Conservation (phyloP, 192 early-diverging fungal genomes). For the Powellomyces hirtus region DNA sequence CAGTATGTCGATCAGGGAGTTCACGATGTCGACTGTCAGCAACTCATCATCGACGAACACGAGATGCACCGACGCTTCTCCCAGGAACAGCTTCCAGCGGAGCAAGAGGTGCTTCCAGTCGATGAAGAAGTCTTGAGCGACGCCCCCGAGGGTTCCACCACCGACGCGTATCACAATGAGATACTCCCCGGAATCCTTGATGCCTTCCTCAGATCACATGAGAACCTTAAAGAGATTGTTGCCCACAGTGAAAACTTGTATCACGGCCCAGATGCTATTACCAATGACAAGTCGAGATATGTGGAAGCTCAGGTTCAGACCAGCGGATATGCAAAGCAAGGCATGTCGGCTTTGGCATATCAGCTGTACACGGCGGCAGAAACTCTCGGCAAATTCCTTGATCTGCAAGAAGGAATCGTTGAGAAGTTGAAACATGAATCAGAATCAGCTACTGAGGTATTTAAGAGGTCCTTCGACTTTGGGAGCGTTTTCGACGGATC, state of each 20-base stretch:
- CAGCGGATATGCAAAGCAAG: slow-evolving; percentile 22
- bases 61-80: too few species aligned
- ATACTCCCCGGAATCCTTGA: slow-evolving; percentile 13
- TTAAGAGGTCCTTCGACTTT: not conserved
- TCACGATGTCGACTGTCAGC: too few species aligned
- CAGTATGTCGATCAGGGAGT: not conserved
- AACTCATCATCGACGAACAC: too few species aligned
- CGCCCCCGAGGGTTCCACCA: not conserved
- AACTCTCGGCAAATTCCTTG: slow-evolving; percentile 6
- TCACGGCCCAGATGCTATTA: slow-evolving; percentile 12
- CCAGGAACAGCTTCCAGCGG: too few species aligned
- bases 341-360: slow-evolving; percentile 17
- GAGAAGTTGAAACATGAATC: slow-evolving; percentile 1
- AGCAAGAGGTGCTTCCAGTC: not conserved
- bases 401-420: slow-evolving; percentile 16
- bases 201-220: slow-evolving; percentile 16
- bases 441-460: not conserved
- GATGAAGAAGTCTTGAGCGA: too few species aligned
- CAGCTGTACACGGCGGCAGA: slow-evolving; percentile 24
- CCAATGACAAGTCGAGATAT: slow-evolving; percentile 14
- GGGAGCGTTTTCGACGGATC: not conserved
- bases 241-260: slow-evolving; percentile 22
- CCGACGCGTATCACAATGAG: slow-evolving; percentile 3
- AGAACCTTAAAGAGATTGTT: slow-evolving; percentile 28
- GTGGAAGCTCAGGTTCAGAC: slow-evolving; percentile 6